Evolutionary conservation across 2,329 filamentous ascomycete genomes (phyloP), one percentile per base, ranked within the genome.

Genomic region (Podosphaera fusca): DNA sequence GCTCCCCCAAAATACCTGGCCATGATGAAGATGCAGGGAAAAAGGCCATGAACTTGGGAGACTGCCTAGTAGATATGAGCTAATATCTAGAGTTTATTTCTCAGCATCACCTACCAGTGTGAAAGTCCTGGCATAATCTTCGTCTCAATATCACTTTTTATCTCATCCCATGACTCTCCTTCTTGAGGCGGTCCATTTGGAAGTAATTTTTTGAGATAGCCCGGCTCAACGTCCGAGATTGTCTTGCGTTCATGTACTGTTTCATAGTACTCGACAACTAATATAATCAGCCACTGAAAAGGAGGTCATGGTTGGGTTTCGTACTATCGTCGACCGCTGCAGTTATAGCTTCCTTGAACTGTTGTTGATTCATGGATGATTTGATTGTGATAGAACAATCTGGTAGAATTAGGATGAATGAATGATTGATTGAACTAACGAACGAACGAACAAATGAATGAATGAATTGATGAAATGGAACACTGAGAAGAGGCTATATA

Each of bases 21-120:
- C 84, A 95, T 40, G 84, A 86, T 56, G 82, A 81, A 31, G 80
- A 81, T 55, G 87, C 87, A 0, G 90, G 85, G 71, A 92, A 96
- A 74, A 94, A 96, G 50, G 90, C 90, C 79, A 95, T 87, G 75
- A 95, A 96, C 67, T 90, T 88, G 14, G 87, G 90, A 2, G 82
- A 87, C 68, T 94, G 84, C 88, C 74, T 75, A 51, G 12, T 6
- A 4, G 2, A 52, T 12, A 38, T 58, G 34, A 60, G 57, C 35
- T 35, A 40, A 12, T 4, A 42, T 42, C 10, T 42, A 42, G 3
- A 42, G n/a, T 6, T 42, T 42, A 6, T 42, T 12, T 3, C 38
- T 42, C n/a, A 12, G 4, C n/a, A 42, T 36, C n/a, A 35, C 67
- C 50, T 65, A 76, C 77, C 90, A 96, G 71, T 95, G 90, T 0